A percentile compares a stretch with the other conserved stretches of the same genome.
Conservation (phyloP, 495 filamentous ascomycete genomes). For the Penicillium fimorum region DNA sequence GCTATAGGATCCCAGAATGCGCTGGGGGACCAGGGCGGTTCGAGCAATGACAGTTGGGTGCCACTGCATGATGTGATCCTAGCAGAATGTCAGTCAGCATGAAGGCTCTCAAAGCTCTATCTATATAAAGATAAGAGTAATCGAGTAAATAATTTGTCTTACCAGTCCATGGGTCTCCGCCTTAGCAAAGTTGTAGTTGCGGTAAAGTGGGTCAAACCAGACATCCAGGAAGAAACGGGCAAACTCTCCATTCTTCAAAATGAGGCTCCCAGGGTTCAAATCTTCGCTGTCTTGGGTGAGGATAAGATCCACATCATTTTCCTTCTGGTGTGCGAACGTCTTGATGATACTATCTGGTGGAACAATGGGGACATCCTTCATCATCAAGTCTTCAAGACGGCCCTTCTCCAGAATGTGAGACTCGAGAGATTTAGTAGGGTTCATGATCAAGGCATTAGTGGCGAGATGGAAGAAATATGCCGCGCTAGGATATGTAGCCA, state of each 20-base stretch:
- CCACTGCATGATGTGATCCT: conserved; percentile 96
- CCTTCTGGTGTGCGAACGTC: conserved; percentile 79
- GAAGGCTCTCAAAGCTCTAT: not conserved
- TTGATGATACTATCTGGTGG: conserved; percentile 95
- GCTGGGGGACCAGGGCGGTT: conserved; percentile 81
- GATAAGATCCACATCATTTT: conserved; percentile 76
- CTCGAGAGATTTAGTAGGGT: conserved; percentile 67
- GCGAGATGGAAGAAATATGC: conserved; percentile 85
- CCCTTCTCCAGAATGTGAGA: conserved; percentile 65
- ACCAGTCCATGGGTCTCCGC: conserved; percentile 91
- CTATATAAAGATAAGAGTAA: not conserved
- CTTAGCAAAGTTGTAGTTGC: conserved; percentile 92
- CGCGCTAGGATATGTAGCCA: conserved; percentile 70
- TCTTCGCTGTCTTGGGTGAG: conserved; percentile 82
- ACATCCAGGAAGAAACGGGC: conserved; percentile 88
- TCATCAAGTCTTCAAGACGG: conserved; percentile 75
- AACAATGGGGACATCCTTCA: conserved; percentile 80
- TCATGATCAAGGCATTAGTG: conserved; percentile 84
- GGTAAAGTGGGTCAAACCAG: conserved; percentile 94
- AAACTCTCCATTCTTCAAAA: conserved; percentile 85
- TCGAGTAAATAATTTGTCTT: conserved; percentile 25
- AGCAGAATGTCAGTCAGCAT: conserved; percentile 5
- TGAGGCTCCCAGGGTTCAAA: conserved; percentile 70
- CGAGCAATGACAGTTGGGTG: conserved; percentile 95
- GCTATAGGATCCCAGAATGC: conserved; percentile 73